Conservation (phyloP, 2,329 filamentous ascomycete species). For the Rhexocercosporidium sp. region DNA sequence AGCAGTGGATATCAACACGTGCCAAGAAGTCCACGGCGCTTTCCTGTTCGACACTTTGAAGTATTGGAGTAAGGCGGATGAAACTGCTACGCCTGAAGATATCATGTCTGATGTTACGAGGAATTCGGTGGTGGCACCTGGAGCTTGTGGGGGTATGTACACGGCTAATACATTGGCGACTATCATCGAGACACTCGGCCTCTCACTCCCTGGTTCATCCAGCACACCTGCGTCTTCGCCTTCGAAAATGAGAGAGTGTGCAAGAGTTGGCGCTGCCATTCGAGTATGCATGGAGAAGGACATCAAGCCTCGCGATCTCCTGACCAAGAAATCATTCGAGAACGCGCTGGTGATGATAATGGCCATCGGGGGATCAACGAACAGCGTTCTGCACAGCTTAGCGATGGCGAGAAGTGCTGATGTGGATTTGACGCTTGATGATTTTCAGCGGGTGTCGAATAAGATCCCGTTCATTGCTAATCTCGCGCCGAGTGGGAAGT, state of each 20-base stretch:
- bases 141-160: constrained; percentile 72
- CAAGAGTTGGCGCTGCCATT: constrained; percentile 70
- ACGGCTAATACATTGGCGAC: constrained; percentile 80
- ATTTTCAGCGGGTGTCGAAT: constrained; percentile 72
- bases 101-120: constrained; percentile 79
- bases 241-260: constrained; percentile 73
- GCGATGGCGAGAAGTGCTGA: constrained; percentile 75
- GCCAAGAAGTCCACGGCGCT: constrained; percentile 86
- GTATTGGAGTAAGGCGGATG: constrained; percentile 60
- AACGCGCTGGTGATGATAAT: constrained; percentile 78
- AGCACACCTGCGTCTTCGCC: constrained; percentile 71
- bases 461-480: constrained; percentile 77
- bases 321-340: constrained; percentile 72
- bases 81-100: constrained; percentile 68
- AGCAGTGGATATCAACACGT: constrained; percentile 85
- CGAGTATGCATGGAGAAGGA: constrained; percentile 71
- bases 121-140: constrained; percentile 57
- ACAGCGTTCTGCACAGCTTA: constrained; percentile 72
- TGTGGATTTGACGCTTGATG: constrained; percentile 68
- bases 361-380: constrained; percentile 67
- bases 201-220: constrained; percentile 71
- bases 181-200: constrained; percentile 73
- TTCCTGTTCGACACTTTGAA: constrained; percentile 75
- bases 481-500: constrained; percentile 77
- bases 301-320: constrained; percentile 69